Percentiles rank a stretch among this genome's conserved stretches.
Evolutionary conservation across 2,329 filamentous ascomycete species (phyloP).

Genomic region (Fusarium armeniacum): DNA sequence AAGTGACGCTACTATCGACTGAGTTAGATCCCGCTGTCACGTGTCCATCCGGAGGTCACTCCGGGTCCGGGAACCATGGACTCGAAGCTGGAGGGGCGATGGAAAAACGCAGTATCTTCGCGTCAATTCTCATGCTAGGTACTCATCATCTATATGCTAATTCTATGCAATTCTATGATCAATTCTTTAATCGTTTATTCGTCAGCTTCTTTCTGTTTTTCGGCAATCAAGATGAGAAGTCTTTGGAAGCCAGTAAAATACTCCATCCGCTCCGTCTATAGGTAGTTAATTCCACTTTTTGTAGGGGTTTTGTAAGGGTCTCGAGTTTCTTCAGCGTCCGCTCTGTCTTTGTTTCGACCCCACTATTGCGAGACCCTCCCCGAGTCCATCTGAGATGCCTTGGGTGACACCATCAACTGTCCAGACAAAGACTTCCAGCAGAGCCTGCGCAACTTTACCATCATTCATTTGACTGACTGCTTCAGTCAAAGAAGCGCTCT

Average conservation of each 20-base stretch:
- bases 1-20: constrained; percentile 6
- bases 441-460: constrained; percentile 71
- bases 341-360: constrained; percentile 25
- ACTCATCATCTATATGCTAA: not conserved
- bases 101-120: constrained; percentile 9
- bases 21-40: constrained; percentile 25
- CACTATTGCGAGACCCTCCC: constrained; percentile 53
- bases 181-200: not conserved
- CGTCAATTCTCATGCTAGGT: not conserved
- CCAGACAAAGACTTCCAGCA: constrained; percentile 71
- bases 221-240: not conserved
- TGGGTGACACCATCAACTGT: constrained; percentile 74
- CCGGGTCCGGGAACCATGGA: not conserved
- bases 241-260: not conserved
- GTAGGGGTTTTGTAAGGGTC: not conserved
- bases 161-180: constrained; percentile 6
- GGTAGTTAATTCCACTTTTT: not conserved
- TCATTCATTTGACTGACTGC: constrained; percentile 73
- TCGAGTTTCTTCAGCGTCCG: not conserved
- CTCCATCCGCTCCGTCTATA: constrained; percentile 7
- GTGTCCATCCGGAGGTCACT: constrained; percentile 13
- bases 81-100: constrained; percentile 2
- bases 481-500: constrained; percentile 70
- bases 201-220: not conserved
- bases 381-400: constrained; percentile 75